Conservation (phyloP, 176 grass and related monocot genomes). For the sorghum (Sorghum bicolor) region DNA sequence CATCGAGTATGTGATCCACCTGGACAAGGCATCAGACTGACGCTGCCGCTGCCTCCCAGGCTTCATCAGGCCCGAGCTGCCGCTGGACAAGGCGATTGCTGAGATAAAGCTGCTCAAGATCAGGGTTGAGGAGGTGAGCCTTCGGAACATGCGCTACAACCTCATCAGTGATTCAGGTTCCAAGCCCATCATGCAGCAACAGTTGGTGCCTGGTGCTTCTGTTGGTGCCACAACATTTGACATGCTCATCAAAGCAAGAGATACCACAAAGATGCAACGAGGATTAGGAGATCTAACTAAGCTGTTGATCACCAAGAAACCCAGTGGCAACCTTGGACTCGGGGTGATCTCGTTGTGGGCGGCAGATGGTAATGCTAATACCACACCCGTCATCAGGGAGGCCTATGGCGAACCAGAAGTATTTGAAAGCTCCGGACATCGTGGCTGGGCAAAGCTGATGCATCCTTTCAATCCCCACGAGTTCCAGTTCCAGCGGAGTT, state of each 20-base stretch:
- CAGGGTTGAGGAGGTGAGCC: neutral
- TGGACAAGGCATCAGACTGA: neutral
- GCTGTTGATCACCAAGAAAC: neutral
- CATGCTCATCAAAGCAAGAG: neutral
- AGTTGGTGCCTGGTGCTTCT: neutral
- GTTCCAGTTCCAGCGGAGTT: neutral
- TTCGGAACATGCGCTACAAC: neutral
- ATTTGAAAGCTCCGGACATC: neutral
- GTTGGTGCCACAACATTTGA: neutral
- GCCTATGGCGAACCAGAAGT: neutral
- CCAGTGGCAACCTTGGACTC: neutral
- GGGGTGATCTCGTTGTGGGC: neutral
- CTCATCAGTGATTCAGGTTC: neutral
- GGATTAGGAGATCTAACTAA: neutral
- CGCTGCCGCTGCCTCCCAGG: neutral
- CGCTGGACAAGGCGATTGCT: neutral
- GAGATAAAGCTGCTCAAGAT: neutral
- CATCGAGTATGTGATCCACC: neutral
- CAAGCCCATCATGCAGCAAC: neutral
- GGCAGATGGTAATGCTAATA: neutral
- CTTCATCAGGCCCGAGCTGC: neutral
- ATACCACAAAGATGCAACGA: neutral
- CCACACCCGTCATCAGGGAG: neutral
- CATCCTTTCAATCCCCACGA: neutral
- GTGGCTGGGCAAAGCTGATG: neutral